Evolutionary conservation across 495 filamentous ascomycete genomes (phyloP).

Genomic region (Penicillium flavigenum): DNA sequence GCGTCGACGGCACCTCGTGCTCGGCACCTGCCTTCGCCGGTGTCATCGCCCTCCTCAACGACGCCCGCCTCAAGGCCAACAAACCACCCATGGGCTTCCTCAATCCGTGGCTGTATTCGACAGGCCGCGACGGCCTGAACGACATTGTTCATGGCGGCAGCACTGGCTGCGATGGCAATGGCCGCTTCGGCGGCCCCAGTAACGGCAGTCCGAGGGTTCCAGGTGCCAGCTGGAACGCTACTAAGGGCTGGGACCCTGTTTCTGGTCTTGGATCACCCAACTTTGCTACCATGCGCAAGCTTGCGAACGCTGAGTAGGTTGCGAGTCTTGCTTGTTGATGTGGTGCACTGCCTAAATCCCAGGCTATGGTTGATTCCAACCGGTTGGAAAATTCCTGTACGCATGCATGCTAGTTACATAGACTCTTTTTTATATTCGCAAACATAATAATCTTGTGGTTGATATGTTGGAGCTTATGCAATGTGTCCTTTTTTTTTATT

Average conservation of each 20-base stretch:
- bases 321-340: not conserved
- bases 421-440: slow-evolving; percentile 2
- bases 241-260: slow-evolving; percentile 61
- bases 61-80: slow-evolving; percentile 56
- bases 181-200: slow-evolving; percentile 38
- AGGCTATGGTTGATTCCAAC: not conserved
- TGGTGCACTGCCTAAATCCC: not conserved
- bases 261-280: slow-evolving; percentile 59
- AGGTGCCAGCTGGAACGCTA: slow-evolving; percentile 52
- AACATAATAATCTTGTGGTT: slow-evolving; percentile 2
- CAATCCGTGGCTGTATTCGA: slow-evolving; percentile 71
- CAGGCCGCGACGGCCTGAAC: slow-evolving; percentile 52
- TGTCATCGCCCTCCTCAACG: slow-evolving; percentile 66
- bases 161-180: slow-evolving; percentile 56
- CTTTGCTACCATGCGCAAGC: slow-evolving; percentile 39
- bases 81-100: slow-evolving; percentile 65
- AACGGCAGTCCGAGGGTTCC: slow-evolving; percentile 42
- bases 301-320: slow-evolving; percentile 21
- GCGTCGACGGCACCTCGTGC: slow-evolving; percentile 65
- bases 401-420: not conserved
- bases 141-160: slow-evolving; percentile 63
- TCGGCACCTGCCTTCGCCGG: slow-evolving; percentile 62
- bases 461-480: not conserved
- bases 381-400: not conserved
- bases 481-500: no score